Evolutionary conservation across 805 yeast species (phyloP), one percentile per base, ranked within the genome.

Genomic region (Candida ulmi): DNA sequence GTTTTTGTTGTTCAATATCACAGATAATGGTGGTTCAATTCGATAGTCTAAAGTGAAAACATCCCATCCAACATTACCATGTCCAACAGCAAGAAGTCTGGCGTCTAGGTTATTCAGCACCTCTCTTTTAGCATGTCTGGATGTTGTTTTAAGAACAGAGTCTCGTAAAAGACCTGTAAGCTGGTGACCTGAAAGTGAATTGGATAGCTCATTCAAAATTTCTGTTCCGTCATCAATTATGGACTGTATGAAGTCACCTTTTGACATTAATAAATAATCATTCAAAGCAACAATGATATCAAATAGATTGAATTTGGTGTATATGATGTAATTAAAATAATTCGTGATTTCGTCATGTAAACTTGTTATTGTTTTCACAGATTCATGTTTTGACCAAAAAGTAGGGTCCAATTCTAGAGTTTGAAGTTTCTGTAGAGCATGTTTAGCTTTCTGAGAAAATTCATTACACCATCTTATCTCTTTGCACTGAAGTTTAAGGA

Each of bases 51-150:
- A 63, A 0, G 96, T 87, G 57, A 91, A 90, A 2, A 85, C 88
- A 55, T 90, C 95, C 96, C 96, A 90, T 1, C 96, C 96, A 37
- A 77, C 62, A 23, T 79, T 76, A 0, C 87, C 83, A 48, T 81
- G 86, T 4, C 80, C 80, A 36, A 83, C 62, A 42, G 83, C 88
- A 36, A 90, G 66, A 17, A 90, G 69, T 33, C 96, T 68, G 0
- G 96, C 96, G 65, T 93, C 98, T 11, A 91, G 56, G 37, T 85
- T 62, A 33, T 71, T 63, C 11, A 75, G 56, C 9, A 75, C 68
- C 15, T 65, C 69, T 2, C 61, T 51, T 26, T 64, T 38, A 34
- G 54, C 59, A 53, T 63, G 64, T 39, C 68, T 61, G 2, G 78
- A 50, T 2, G 83, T 72, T 0, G 88, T 74, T 17, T 63, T 61